Evolutionary conservation across 2,329 filamentous ascomycete genomes (phyloP).

Genomic region (Talaromyces sp.): DNA sequence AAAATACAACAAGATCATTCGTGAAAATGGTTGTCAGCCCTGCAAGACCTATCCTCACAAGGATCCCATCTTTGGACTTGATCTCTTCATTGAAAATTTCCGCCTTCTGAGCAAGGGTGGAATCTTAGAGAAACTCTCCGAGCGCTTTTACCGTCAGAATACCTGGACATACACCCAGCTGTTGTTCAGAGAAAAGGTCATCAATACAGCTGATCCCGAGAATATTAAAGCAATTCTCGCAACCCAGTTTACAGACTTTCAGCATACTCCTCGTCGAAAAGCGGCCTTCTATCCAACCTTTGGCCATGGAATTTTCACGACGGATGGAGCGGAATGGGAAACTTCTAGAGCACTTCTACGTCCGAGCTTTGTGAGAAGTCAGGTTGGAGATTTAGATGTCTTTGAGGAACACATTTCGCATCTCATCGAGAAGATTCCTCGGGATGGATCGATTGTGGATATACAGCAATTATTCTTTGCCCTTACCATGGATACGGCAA

Average conservation of each 20-base stretch:
- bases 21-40: neutral
- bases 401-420: neutral
- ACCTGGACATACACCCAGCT: neutral
- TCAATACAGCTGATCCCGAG: constrained; percentile 1
- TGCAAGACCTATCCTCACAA: constrained; percentile 8
- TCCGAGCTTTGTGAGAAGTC: constrained; percentile 12
- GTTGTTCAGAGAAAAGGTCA: neutral
- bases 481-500: constrained; percentile 29
- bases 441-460: constrained; percentile 49
- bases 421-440: constrained; percentile 29
- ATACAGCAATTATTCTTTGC: constrained; percentile 60
- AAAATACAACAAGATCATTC: neutral
- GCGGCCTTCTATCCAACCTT: constrained; percentile 23
- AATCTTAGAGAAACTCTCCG: neutral
- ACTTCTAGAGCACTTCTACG: neutral
- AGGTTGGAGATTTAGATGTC: neutral
- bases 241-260: constrained; percentile 2
- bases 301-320: constrained; percentile 33
- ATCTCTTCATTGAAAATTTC: neutral
- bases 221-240: constrained; percentile 17
- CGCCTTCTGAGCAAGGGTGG: neutral
- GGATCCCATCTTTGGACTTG: constrained; percentile 8
- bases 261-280: neutral
- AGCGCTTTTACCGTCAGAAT: neutral
- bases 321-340: constrained; percentile 30